phyloP scores from a whole-genome alignment of 2,329 filamentous ascomycete species.

The Cercospora zeina region DNA sequence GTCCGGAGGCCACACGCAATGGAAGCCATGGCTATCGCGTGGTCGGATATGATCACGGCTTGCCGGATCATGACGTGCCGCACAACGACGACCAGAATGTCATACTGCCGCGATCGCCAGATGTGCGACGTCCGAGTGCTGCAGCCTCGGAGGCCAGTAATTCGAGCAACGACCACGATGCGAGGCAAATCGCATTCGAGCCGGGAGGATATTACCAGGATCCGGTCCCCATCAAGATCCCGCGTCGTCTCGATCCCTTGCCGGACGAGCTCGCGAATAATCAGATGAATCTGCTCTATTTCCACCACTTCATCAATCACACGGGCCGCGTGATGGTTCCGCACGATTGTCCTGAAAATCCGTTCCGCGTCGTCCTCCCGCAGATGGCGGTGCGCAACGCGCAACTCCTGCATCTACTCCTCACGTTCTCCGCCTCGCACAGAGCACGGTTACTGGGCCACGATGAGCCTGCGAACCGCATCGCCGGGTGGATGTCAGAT shows the following conservation, averaged over 20 bases:
- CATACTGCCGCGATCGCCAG: conserved; percentile 48
- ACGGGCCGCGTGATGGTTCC: conserved; percentile 68
- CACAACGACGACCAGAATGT: conserved; percentile 70
- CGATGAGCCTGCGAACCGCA: conserved; percentile 71
- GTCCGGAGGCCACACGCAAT: conserved; percentile 18
- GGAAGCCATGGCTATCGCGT: conserved; percentile 40
- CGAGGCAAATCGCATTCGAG: conserved; percentile 54
- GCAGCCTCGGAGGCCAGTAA: conserved; percentile 36
- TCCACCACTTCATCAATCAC: conserved; percentile 75
- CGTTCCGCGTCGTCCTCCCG: conserved; percentile 62
- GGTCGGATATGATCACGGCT: conserved; percentile 72
- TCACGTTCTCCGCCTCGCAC: conserved; percentile 84
- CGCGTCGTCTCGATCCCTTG: conserved; percentile 58
- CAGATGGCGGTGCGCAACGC: conserved; percentile 68
- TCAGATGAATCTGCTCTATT: conserved; percentile 77
- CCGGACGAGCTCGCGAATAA: conserved; percentile 64
- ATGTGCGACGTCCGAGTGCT: conserved; percentile 37
- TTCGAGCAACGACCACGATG: conserved; percentile 33
- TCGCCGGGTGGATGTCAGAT: conserved; percentile 76
- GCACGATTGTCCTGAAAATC: conserved; percentile 62
- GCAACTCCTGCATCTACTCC: conserved; percentile 72
- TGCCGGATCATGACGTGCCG: conserved; percentile 67
- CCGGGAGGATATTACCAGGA: conserved; percentile 68
- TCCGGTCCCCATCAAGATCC: conserved; percentile 65
- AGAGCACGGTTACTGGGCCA: conserved; percentile 72